Base-by-base conservation (phyloP, 2,329 filamentous ascomycete species). In the Nigrospora osmanthi region DNA sequence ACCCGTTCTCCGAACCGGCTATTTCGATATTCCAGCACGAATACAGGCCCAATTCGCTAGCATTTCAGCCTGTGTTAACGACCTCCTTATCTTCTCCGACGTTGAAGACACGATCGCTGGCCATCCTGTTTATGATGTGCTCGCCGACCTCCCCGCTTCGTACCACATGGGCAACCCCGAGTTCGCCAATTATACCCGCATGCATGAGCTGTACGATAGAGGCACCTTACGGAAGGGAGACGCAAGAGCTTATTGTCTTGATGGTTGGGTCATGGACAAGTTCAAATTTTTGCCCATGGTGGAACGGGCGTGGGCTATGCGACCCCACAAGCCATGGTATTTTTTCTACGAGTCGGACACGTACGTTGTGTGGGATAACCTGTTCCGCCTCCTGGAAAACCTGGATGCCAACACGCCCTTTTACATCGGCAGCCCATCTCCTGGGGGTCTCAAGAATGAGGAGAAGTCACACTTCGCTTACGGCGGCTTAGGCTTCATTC, bases 231-330 rank as follows among this genome's bases (percentile, higher is more conserved):
- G 32, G 31, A 11, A 23, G 39, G 31, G 31, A 31, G 39, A 41
- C 12, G 31, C 39, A 19, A 33, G 31, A 11, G 31, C 39, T 11
- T 16, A 41, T 11, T 4, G 62, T 49, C 23, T 28, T 28, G 62
- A 58, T 35, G 73, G 73, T 3, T 78, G 75, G 75, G 67, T 60
- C 23, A 63, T 78, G 38, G 75, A 79, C 58, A 75, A 74, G 54
- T 79, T 71, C 65, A 79, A 79, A 56, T 78, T 78, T 49, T 54
- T 79, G 28, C 73, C 75, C 35, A 75, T 76, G 68, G 61, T 79
- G 5, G 71, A 76, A 47, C 60, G 68, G 28, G 70, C 73, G 1
- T 75, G 73, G 60, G 58, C 63, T 30, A 57, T 61, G 44, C 71
- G 70, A 31, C 69, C 69, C 3, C 58, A 67, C 15, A 69, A 70